Base-by-base conservation (phyloP, 2,329 filamentous ascomycete species). In the Aureobasidium sp. region DNA sequence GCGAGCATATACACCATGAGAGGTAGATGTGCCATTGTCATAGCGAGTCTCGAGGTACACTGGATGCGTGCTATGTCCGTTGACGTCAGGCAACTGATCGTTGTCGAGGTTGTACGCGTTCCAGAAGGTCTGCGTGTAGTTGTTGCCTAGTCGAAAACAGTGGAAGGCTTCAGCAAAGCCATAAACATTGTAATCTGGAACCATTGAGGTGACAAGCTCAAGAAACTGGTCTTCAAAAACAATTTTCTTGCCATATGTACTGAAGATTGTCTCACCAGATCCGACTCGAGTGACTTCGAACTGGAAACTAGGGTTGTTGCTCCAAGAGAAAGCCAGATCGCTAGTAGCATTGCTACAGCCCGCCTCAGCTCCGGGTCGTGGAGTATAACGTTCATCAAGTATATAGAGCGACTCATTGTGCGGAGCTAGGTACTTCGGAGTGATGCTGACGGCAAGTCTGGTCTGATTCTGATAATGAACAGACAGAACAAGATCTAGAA, bases 1-100 rank as follows among this genome's bases (percentile, higher is more conserved):
- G 5, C 71, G 65, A 10, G 67, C 69, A 63, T 72, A 72, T 1
- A 73, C 67, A n/a, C 69, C 69, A 55, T 72, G 70, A 5, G 69
- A 67, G 1, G 64, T 64, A 16, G 61, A 55, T n/a, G 62, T 59
- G 16, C 58, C 65, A 13, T 64, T 63, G 8, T 64, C 58, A 47
- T 72, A 72, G 8, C 70, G 65, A 13, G 70, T 72, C 64, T 73
- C 71, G 16, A 70, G 64, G 50, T 72, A 73, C 30, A 73, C 66
- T 5, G 71, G 70, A 52, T 71, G 69, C n/a, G 67, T 67, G 25
- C 69, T 66, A 54, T 73, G 67, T 4, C 62, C 65, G 49, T 72
- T 71, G 41, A 65, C 66, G 59, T 71, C 68, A 15, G 68, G 57
- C 42, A 59, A 54, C 21, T 68, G 64, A 58, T 66, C 67, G 10